These are phyloP conservation scores for Tuber microsphaerosporum DNA, from an alignment of 495 filamentous ascomycete genomes.

Conservation along the genomic window DNA sequence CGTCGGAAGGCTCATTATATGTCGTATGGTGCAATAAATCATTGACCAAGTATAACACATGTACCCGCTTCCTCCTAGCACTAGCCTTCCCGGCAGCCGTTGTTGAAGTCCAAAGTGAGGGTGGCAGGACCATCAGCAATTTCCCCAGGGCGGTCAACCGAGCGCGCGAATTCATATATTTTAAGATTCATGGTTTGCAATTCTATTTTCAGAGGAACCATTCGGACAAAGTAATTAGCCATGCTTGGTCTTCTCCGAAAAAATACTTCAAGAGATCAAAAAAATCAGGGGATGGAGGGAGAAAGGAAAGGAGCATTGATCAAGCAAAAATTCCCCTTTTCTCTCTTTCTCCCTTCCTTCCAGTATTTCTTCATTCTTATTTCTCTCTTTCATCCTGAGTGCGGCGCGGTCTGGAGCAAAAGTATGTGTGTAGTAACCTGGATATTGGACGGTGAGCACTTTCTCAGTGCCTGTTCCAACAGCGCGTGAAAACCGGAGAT, in stretches of 20 bases:
- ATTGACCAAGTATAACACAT: slow-evolving; percentile 74
- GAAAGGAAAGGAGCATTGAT: slow-evolving; percentile 1
- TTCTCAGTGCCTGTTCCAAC: slow-evolving; percentile 60
- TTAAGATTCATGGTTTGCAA: slow-evolving; percentile 79
- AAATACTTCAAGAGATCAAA: slow-evolving; percentile 12
- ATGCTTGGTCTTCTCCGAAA: slow-evolving; percentile 4
- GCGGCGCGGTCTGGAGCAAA: slow-evolving; percentile 49
- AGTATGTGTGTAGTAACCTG: slow-evolving; percentile 70
- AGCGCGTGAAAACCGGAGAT: slow-evolving; percentile 63
- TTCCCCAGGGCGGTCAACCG: slow-evolving; percentile 64
- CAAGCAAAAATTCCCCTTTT: background rate
- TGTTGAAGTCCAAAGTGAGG: slow-evolving; percentile 48
- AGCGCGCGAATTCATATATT: slow-evolving; percentile 60
- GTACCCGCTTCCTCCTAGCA: slow-evolving; percentile 61
- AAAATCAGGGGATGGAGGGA: slow-evolving; percentile 17
- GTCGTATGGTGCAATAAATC: slow-evolving; percentile 76
- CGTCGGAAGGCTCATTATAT: slow-evolving; percentile 51
- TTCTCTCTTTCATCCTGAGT: slow-evolving; percentile 14
- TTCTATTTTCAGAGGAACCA: slow-evolving; percentile 50
- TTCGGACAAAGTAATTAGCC: slow-evolving; percentile 4
- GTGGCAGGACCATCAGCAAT: slow-evolving; percentile 63
- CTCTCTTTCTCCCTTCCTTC: background rate
- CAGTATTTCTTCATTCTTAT: slow-evolving; percentile 12
- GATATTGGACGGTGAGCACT: slow-evolving; percentile 77
- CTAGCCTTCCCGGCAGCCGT: slow-evolving; percentile 47